Evolutionary conservation across 805 yeast genomes (phyloP), one percentile per base, ranked within the genome.

Genomic region (Metschnikowia kunwiensis): DNA sequence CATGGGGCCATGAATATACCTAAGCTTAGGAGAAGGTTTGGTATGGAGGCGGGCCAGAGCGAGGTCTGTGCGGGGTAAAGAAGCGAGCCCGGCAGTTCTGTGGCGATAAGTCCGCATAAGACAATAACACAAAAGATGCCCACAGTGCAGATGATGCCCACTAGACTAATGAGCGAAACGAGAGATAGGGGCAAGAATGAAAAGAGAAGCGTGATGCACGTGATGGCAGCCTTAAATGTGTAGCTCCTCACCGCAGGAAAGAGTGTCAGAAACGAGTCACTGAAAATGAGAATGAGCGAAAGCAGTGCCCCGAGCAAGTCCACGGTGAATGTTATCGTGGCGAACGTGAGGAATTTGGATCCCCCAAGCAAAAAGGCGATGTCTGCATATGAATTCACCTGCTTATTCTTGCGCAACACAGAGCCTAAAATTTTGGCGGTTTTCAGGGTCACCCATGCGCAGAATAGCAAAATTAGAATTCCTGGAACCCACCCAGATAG

Each of bases 281-380:
- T 65, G 58, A 80, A 80, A 31, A 80, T 57, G 15, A 80, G 59
- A 23, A 78, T 67, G 65, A 80, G 66, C 3, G 82, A 69, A 7
- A 77, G 62, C 12, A 75, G 72, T 7, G 85, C 85, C 3, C 83
- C 82, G n/a, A 71, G 40, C 24, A 80, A 60, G 54, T 80, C 87
- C 28, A 77, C 37, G 3, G 75, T 60, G 53, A 80, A 80, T 3
- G 75, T 64, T 3, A 57, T 30, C 6, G 78, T 70, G 13, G 77
- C 73, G 16, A 74, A 31, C 11, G 60, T 44, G 26, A 75, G 73
- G 10, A 69, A 60, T 5, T 53, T 39, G 2, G 47, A 48, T 1
- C 96, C 96, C 54, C 82, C 86, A 0, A 89, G 84, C n/a, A 86
- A 85, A 50, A 77, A 81, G 3, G 94, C 95, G 32, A 88, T 68